Evolutionary conservation across 805 yeast species (phyloP), one percentile per base, ranked within the genome.

Genomic region (Huiozyma naganishii): DNA sequence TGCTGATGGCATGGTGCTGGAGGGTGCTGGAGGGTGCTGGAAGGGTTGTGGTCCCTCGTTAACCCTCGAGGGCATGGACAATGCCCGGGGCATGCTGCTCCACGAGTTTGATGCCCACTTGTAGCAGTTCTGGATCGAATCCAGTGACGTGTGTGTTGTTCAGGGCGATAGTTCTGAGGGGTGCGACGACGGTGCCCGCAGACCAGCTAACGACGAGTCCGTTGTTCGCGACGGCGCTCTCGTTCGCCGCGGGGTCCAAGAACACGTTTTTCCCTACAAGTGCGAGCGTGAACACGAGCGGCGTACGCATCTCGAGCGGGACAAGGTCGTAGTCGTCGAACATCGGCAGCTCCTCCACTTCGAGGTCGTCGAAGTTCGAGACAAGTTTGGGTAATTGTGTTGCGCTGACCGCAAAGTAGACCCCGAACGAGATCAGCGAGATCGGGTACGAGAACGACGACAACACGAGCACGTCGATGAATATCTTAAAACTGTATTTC

Each of bases 231-330:
- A 89, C 95, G 48, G 79, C 84, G 58, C 85, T 89, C 61, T 90
- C 98, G 46, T 81, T 84, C n/a, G 76, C 67, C 1, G 94, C 80
- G 0, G 98, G 97, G 58, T 90, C 98, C 27, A 89, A 68, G 7
- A 80, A 72, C 41, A 73, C 67, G 44, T 78, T 77, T 10, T 68
- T 56, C 1, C 90, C 95, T 0, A 86, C 76, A 6, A 83, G 68
- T 0, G 95, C 95, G 28, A 83, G 64, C 0, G 90, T 76, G 52
- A 92, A 77, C 34, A 85, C 66, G 12, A 90, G 62, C 0, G 97
- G 95, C 38, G 74, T 71, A 62, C 76, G 34, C 56, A 71, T 44
- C 51, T 69, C 28, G 80, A 76, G 47, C 66, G 68, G 54, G 70
- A 81, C 89, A 83, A 90, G 51, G 48, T 68, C 72, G 52, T 87